Evolutionary conservation across 192 early-diverging fungal genomes (phyloP), one percentile per base, ranked within the genome.

Genomic region (Spizellomyces punctatus): DNA sequence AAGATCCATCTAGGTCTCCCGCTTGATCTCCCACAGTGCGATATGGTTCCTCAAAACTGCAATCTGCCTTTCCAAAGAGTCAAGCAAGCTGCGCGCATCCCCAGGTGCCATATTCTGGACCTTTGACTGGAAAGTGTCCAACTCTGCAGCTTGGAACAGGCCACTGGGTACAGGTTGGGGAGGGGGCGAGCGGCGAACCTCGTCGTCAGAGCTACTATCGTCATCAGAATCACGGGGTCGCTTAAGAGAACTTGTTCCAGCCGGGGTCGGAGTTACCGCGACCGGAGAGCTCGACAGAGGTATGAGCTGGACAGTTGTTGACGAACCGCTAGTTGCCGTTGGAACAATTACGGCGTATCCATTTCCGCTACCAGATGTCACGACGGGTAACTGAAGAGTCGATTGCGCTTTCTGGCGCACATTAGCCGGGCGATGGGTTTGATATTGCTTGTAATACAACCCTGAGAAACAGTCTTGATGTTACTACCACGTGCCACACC

Each of bases 401-500:
- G 36, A 46, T 27, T n/a, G 14, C 16, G 71, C 10, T 22, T 55
- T 47, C 19, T 50, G 63, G 42, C 71, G 71, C n/a, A 77, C 42
- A 50, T 78, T 78, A 59, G 74, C 61, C 9, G 82, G 82, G 2
- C 77, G 73, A 55, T 83, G 73, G 54, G 60, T 58, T 65, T 80
- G 76, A 71, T 83, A 78, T 48, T 83, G 76, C 77, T 83, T 83
- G 49, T 60, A 83, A 66, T 83, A 83, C 19, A 83, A 56, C 6
- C 80, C 80, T 81, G 44, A 22, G 56, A 57, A 43, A 19, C 46
- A 73, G 49, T 46, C 12, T 8, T 83, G 73, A 58, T 46, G 48
- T 69, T 80, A 74, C 67, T 83, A 78, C 55, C 80, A 74, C 74
- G 79, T 83, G 57, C 55, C 79, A 66, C 80, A 83, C 19, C 79